Percentiles rank a stretch among this genome's conserved stretches.
Evolutionary conservation across 1,284 basidiomycete species (phyloP).

Genomic region (Rhodofomes roseus): DNA sequence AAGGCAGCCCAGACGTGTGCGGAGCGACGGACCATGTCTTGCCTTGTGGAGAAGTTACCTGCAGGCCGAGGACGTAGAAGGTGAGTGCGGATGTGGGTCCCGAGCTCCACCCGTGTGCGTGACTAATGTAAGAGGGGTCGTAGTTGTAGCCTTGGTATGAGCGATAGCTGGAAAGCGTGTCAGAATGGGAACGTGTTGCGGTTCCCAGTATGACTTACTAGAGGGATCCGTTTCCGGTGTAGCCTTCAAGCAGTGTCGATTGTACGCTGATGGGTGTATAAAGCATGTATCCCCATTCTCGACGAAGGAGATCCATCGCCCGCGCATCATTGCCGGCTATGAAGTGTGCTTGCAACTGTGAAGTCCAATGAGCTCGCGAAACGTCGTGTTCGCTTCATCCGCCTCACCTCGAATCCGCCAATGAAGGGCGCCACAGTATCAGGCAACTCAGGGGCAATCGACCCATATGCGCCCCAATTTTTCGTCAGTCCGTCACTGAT

Average conservation of each 20-base stretch:
- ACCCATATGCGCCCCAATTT: conserved; percentile 48
- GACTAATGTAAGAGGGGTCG: conserved; percentile 44
- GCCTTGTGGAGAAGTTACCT: conserved; percentile 36
- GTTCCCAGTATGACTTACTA: conserved; percentile 27
- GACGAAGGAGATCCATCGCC: conserved; percentile 44
- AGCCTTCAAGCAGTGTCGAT: conserved; percentile 49
- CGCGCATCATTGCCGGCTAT: conserved; percentile 42
- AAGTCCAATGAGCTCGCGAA: not conserved
- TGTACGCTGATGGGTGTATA: conserved; percentile 48
- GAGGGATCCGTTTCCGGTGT: conserved; percentile 47
- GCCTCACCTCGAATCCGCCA: conserved; percentile 43
- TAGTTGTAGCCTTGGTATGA: conserved; percentile 45
- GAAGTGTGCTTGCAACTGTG: conserved; percentile 48
- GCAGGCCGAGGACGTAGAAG: conserved; percentile 42
- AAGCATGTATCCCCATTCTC: conserved; percentile 53
- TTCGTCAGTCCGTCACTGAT: conserved; percentile 41
- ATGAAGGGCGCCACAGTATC: conserved; percentile 52
- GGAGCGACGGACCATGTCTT: conserved; percentile 40
- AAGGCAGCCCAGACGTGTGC: conserved; percentile 34
- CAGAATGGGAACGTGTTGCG: not conserved
- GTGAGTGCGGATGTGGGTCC: conserved; percentile 36
- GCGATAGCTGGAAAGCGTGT: conserved; percentile 32
- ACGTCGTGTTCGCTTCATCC: not conserved
- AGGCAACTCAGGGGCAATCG: conserved; percentile 46
- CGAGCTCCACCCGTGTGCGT: conserved; percentile 36